Conservation (phyloP, 441 rosid species). For the Gossypium schwendimanii region DNA sequence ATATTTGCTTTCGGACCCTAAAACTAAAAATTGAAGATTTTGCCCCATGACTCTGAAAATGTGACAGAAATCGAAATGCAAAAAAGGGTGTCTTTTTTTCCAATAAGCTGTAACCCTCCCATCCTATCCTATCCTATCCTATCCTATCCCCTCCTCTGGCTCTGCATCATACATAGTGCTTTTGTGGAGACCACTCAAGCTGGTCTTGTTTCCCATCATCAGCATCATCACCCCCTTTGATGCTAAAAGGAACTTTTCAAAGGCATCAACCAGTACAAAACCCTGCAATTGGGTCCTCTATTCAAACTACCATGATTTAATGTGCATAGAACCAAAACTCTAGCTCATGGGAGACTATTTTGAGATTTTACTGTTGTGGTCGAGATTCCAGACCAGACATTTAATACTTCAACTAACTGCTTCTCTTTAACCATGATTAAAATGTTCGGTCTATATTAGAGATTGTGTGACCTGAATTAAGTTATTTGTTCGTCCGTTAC, state of each 20-base stretch:
- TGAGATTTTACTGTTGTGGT: not conserved
- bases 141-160: not conserved
- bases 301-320: not conserved
- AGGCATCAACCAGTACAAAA: not conserved
- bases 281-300: not conserved
- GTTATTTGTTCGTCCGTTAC: too few species aligned
- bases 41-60: conserved; percentile 12
- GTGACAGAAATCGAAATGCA: conserved; percentile 12
- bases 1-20: not conserved
- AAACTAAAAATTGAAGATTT: not conserved
- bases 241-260: conserved; percentile 10
- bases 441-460: too few species aligned
- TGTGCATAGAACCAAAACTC: not conserved
- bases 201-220: conserved; percentile 12
- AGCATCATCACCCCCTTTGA: not conserved
- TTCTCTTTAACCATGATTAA: too few species aligned
- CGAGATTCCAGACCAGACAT: not conserved
- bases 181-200: conserved; percentile 31
- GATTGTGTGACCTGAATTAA: too few species aligned
- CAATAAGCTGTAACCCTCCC: not conserved
- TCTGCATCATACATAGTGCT: conserved; percentile 20
- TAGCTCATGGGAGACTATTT: not conserved
- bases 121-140: not conserved
- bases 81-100: not conserved
- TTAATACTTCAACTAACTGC: not conserved